Base-by-base conservation (phyloP, 345 rosid genomes). In the Gossypium arboreum region DNA sequence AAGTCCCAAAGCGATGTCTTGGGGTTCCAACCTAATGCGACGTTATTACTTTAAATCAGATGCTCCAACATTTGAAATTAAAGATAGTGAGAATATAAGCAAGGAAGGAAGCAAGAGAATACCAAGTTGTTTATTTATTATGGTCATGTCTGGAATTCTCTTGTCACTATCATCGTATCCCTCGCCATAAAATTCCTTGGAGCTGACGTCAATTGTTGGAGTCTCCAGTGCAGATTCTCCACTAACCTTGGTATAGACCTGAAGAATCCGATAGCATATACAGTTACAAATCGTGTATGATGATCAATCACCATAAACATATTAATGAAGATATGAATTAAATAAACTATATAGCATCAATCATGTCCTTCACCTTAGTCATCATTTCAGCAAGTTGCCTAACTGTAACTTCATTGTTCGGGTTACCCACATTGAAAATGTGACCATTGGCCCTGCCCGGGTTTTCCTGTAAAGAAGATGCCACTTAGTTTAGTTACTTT, bases 71-170 rank as follows among this genome's bases (percentile, higher is more conserved):
- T n/a, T 69, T 41, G 44, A 55, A 47, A 60, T 29, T 17, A 41
- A 20, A 43, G 22, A 29, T 52, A 20, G 22, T n/a, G 29, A 50
- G 12, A 70, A 20, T 18, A 34, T 5, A 34, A 34, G 39, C 6
- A 60, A 12, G 2, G 34, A 57, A 11, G 73, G 54, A 55, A 41
- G 45, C 34, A 71, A 25, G 72, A 59, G 7, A 34, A 67, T 86
- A 93, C 99, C 98, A 60, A 94, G 94, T 75, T 93, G 98, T 60
- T 78, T 86, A 68, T 91, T 93, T 76, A 94, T 93, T 78, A 94
- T 88, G 82, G 98, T 94, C 98, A 94, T 94, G 88, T 94, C 97
- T 39, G 98, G 94, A 81, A 94, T 90, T 86, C 98, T 91, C 87
- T 91, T 94, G 86, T 94, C 98, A 58, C 98, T 94, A 57, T 94